These are phyloP conservation scores for Flaveria ramosissima DNA, from an alignment of 129 eudicot genomes.

Conservation along the genomic window DNA sequence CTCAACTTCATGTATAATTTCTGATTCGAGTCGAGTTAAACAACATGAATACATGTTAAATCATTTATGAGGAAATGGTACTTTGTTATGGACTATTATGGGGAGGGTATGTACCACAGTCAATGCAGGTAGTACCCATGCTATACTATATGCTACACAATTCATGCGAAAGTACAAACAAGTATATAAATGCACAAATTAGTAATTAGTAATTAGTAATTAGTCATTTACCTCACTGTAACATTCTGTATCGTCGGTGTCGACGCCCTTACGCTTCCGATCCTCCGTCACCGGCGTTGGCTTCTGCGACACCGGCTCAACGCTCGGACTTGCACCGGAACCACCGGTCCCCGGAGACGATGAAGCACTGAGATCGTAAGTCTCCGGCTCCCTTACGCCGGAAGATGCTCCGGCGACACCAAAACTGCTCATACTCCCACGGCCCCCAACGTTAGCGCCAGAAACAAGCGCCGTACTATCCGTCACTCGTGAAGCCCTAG, in stretches of 20 bases:
- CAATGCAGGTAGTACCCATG: constrained; percentile 7
- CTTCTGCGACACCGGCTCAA: constrained; percentile 33
- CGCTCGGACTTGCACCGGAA: constrained; percentile 38
- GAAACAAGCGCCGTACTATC: constrained; percentile 29
- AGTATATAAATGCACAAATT: constrained; percentile 14
- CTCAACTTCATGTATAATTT: too few relatives aligned
- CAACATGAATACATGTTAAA: too few relatives aligned
- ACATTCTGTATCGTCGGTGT: constrained; percentile 50
- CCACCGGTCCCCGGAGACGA: constrained; percentile 40
- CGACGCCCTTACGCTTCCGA: constrained; percentile 43
- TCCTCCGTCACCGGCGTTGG: constrained; percentile 35
- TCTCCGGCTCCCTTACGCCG: constrained; percentile 32
- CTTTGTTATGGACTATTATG: not conserved
- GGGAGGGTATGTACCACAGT: constrained; percentile 15
- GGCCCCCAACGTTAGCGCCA: constrained; percentile 22
- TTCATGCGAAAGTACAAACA: constrained; percentile 32
- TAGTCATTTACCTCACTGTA: constrained; percentile 61
- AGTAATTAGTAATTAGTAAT: not conserved
- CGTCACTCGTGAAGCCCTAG: constrained; percentile 36
- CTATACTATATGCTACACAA: not conserved
- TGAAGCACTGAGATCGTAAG: constrained; percentile 36
- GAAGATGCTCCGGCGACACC: constrained; percentile 34
- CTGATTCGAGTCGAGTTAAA: too few relatives aligned
- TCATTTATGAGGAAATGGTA: too few relatives aligned
- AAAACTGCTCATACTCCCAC: constrained; percentile 27